phyloP scores from a whole-genome alignment of 768 basidiomycete genomes.

The Inosperma sp. region DNA sequence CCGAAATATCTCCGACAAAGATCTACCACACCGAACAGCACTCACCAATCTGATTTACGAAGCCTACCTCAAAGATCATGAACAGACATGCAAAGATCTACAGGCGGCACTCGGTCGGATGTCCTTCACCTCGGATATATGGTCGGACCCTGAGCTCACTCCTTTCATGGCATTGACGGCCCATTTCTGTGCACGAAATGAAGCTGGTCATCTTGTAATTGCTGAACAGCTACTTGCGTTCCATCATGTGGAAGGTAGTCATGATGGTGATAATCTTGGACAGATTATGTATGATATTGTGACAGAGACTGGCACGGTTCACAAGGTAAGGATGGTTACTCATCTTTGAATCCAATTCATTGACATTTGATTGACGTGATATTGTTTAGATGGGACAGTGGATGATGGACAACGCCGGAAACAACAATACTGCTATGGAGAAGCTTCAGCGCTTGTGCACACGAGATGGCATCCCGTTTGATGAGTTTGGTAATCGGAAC shows the following conservation, averaged over 20 bases:
- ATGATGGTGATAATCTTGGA: not conserved
- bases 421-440: constrained; percentile 1
- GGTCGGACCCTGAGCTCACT: constrained; percentile 30
- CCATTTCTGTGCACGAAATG: constrained; percentile 22
- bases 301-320: not conserved
- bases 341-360: not conserved
- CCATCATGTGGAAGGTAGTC: not conserved
- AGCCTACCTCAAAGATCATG: constrained; percentile 19
- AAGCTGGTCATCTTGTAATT: not conserved
- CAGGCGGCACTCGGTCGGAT: constrained; percentile 28
- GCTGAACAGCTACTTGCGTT: not conserved
- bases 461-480: constrained; percentile 16
- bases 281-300: not conserved
- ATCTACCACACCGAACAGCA: constrained; percentile 34
- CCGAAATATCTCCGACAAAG: constrained; percentile 18
- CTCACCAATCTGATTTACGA: constrained; percentile 26
- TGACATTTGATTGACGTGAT: too few relatives aligned
- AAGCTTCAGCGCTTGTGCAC: not conserved
- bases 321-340: not conserved
- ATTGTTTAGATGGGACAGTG: not conserved
- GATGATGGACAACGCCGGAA: constrained; percentile 3
- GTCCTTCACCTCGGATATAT: constrained; percentile 32
- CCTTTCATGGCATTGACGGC: constrained; percentile 39
- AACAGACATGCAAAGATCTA: constrained; percentile 20
- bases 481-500: constrained; percentile 17